Base-by-base conservation (phyloP, 1,284 basidiomycete genomes). In the Phellopilus nigrolimitatus region DNA sequence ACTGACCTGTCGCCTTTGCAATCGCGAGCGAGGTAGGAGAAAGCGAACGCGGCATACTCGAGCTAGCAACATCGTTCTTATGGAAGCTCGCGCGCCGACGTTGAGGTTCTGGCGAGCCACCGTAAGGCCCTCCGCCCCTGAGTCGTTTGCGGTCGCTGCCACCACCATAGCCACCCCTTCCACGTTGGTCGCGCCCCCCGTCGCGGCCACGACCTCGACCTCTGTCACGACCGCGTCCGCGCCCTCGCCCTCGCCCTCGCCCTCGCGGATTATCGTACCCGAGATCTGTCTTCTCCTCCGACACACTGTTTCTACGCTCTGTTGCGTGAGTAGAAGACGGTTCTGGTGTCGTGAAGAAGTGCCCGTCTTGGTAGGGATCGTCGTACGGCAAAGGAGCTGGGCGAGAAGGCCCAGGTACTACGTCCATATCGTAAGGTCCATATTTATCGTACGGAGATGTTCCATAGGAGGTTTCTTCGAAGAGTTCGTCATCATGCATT, bases 301-400 rank as follows among this genome's bases (percentile, higher is more conserved):
- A 62, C 62, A 9, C 63, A 58, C 17, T 65, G 61, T 19, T 64
- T 53, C 6, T 19, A 10, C 33, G 24, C 25, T 46, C 37, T 17
- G 12, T 22, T 5, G 43, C n/a, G 5, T 28, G 25, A 9, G 19
- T 30, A n/a, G 33, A 28, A 4, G 41, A 9, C 38, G 36, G 10
- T 9, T 45, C 41, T 21, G 36, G 13, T 17, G n/a, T 17, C 4
- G 31, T 13, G 7, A 30, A 17, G 13, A 38, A 12, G 5, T 30
- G 38, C 37, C 66, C 66, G 37, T 85, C 82, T 13, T 83, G 76
- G 62, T 88, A 88, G 2, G 86, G 86, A 59, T 88, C 86, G 54
- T 88, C 83, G 59, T 88, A 88, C 24, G 85, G 82, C 27, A 78
- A 69, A 3, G 84, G 85, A 15, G 73, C 61, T 25, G 84, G 82